Conservation (phyloP, 768 basidiomycete species). For the Tulasnella sp. region DNA sequence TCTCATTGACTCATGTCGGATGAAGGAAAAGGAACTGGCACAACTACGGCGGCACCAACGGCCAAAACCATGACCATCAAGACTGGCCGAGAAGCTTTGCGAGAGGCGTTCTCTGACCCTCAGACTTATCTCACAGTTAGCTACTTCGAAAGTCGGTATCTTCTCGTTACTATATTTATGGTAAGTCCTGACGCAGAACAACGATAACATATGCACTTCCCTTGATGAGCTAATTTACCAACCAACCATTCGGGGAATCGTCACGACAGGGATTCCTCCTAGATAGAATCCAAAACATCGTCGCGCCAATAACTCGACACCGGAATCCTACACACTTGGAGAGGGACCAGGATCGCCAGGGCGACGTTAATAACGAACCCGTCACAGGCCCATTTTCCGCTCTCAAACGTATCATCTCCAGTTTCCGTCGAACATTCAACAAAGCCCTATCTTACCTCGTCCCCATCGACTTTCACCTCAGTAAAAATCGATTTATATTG, state of each 20-base stretch:
- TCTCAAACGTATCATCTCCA: not conserved
- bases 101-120: not conserved
- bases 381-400: not conserved
- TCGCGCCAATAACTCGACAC: not conserved
- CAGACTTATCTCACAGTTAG: not conserved
- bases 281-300: constrained; percentile 11
- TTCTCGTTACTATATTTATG: not conserved
- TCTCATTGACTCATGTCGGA: not conserved
- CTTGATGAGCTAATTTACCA: not conserved
- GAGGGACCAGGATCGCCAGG: not conserved
- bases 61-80: not conserved
- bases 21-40: not conserved
- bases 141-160: not conserved
- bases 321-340: constrained; percentile 4
- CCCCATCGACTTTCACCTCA: not conserved
- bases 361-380: not conserved
- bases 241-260: not conserved
- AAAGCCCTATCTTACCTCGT: not conserved
- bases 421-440: not conserved
- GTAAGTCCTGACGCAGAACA: not conserved
- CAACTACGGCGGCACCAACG: not conserved
- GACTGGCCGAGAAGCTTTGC: not conserved
- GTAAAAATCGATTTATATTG: not conserved
- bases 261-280: constrained; percentile 2
- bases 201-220: not conserved